Evolutionary conservation across 1,139 yeast species (phyloP).

Genomic region (Magnusiomyces suaveolens): DNA sequence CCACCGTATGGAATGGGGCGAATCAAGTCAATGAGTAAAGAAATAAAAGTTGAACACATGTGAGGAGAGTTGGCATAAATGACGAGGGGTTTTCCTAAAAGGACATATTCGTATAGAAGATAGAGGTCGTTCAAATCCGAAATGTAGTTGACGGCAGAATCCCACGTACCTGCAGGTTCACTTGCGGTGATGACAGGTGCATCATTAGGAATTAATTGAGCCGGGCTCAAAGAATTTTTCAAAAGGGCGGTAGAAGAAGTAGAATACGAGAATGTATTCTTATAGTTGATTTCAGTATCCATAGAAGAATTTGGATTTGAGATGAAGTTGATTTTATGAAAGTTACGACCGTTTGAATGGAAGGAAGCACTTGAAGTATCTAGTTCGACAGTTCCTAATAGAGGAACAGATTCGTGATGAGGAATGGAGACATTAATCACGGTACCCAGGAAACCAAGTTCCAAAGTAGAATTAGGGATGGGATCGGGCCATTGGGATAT

Average conservation of each 20-base stretch:
- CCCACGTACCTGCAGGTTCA: slow-evolving; percentile 22
- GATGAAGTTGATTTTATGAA: slow-evolving; percentile 1
- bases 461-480: slow-evolving; percentile 16
- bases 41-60: slow-evolving; percentile 23
- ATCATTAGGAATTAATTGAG: background rate
- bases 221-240: background rate
- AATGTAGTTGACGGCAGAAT: slow-evolving; percentile 16
- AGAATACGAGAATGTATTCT: background rate
- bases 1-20: slow-evolving; percentile 22
- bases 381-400: slow-evolving; percentile 15
- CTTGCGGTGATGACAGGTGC: slow-evolving; percentile 15
- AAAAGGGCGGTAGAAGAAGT: background rate
- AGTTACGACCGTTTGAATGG: slow-evolving; percentile 7
- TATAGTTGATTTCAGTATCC: background rate
- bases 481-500: slow-evolving; percentile 27
- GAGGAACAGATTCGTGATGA: slow-evolving; percentile 15
- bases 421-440: slow-evolving; percentile 16
- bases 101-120: slow-evolving; percentile 23
- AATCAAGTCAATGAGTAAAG: slow-evolving; percentile 21
- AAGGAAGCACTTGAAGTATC: slow-evolving; percentile 9
- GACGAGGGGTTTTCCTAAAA: slow-evolving; percentile 21
- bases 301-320: background rate
- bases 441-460: slow-evolving; percentile 25
- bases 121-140: slow-evolving; percentile 21
- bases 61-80: slow-evolving; percentile 24